Evolutionary conservation across 1,139 yeast species (phyloP).

Genomic region (Magnusiomyces tetraspermus): DNA sequence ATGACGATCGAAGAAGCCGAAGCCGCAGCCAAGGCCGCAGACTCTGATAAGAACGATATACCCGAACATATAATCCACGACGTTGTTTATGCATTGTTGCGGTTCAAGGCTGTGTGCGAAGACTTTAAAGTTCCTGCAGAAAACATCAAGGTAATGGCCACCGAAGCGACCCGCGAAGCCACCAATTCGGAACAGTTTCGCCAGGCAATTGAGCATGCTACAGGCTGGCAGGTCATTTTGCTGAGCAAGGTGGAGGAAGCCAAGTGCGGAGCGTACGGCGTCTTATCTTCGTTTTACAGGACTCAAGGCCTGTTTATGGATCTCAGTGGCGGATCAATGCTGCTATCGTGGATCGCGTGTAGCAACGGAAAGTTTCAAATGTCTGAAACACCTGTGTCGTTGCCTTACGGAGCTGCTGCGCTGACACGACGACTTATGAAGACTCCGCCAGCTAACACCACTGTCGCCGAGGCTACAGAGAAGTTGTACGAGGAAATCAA

Average conservation of each 20-base stretch:
- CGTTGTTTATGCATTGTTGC: conserved; percentile 47
- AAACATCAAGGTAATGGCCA: conserved; percentile 53
- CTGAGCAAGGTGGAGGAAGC: conserved; percentile 54
- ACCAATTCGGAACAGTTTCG: conserved; percentile 48
- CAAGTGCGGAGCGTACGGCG: conserved; percentile 54
- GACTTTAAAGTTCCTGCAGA: conserved; percentile 55
- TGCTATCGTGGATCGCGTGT: conserved; percentile 54
- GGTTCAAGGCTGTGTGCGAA: conserved; percentile 54
- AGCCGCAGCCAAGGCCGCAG: not conserved
- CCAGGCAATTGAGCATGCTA: conserved; percentile 41
- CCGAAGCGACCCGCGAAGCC: conserved; percentile 59
- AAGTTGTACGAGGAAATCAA: conserved; percentile 21
- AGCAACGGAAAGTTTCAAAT: conserved; percentile 43
- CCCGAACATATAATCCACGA: too few species aligned
- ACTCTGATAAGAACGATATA: not conserved
- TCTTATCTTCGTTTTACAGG: conserved; percentile 54
- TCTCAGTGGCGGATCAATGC: conserved; percentile 57
- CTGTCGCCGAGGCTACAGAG: conserved; percentile 5
- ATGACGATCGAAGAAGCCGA: not conserved
- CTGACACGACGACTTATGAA: conserved; percentile 43
- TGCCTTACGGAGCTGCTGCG: conserved; percentile 63
- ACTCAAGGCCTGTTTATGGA: conserved; percentile 58
- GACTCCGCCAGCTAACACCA: conserved; percentile 30
- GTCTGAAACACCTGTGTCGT: conserved; percentile 47
- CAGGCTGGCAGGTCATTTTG: conserved; percentile 53